Percentiles rank a stretch among this genome's conserved stretches.
These are phyloP conservation scores for Leccinum fuscescens DNA, from an alignment of 1,284 basidiomycete genomes.

Conservation along the genomic window DNA sequence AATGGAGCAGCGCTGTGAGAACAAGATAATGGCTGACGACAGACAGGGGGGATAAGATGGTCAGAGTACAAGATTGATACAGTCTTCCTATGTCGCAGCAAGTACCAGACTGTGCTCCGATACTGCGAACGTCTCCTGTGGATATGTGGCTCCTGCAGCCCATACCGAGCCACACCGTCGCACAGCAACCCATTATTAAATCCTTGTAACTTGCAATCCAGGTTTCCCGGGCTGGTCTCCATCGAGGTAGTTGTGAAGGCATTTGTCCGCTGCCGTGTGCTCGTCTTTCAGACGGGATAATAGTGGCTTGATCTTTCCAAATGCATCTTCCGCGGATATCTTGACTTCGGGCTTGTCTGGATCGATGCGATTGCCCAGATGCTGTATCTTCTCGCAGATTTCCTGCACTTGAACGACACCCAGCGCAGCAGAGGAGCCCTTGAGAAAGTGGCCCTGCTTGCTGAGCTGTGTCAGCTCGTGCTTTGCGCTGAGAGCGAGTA, in stretches of 20 bases:
- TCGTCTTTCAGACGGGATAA: constrained; percentile 55
- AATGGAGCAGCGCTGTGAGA: constrained; percentile 18
- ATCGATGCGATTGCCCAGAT: constrained; percentile 69
- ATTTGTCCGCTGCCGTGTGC: constrained; percentile 54
- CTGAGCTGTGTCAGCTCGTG: constrained; percentile 69
- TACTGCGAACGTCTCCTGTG: constrained; percentile 14
- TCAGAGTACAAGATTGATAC: constrained; percentile 27
- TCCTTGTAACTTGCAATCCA: constrained; percentile 1
- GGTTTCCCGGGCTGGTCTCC: background rate
- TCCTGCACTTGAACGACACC: constrained; percentile 79
- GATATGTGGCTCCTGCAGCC: constrained; percentile 6
- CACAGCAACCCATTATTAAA: constrained; percentile 14
- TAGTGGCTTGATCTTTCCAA: constrained; percentile 57
- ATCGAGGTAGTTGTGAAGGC: constrained; percentile 49
- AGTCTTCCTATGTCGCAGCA: constrained; percentile 21
- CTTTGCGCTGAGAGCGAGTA: constrained; percentile 40
- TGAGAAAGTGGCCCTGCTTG: constrained; percentile 87
- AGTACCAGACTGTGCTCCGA: constrained; percentile 22
- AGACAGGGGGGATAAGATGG: constrained; percentile 15
- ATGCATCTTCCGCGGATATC: constrained; percentile 57
- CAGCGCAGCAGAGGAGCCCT: constrained; percentile 90
- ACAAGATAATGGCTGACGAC: constrained; percentile 17
- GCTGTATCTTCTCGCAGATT: constrained; percentile 87
- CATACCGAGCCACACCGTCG: constrained; percentile 7
- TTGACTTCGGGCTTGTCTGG: constrained; percentile 37